Percentiles rank a stretch among this genome's conserved stretches.
phyloP scores from a whole-genome alignment of 2,329 filamentous ascomycete species.

The Juglanconis juglandina region DNA sequence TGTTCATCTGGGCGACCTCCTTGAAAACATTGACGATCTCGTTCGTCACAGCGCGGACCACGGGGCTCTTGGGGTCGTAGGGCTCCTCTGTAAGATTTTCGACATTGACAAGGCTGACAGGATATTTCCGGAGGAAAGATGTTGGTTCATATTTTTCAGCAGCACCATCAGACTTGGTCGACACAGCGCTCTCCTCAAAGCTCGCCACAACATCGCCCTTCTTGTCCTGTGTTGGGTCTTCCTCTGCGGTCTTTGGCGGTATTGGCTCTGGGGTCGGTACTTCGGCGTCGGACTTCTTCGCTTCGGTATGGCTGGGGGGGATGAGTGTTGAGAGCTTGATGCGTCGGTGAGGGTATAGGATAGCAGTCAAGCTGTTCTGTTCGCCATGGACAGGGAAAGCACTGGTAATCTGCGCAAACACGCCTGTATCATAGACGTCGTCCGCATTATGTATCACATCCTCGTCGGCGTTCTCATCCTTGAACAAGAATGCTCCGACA shows the following conservation, averaged over 20 bases:
- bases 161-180: conserved; percentile 50
- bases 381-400: conserved; percentile 89
- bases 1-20: conserved; percentile 90
- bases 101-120: conserved; percentile 91
- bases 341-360: conserved; percentile 91
- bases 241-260: conserved; percentile 50
- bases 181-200: conserved; percentile 79
- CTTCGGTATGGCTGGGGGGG: conserved; percentile 57
- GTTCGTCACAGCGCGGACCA: conserved; percentile 88
- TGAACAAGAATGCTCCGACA: conserved; percentile 93
- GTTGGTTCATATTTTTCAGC: conserved; percentile 75
- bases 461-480: conserved; percentile 90
- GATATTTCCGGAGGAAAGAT: conserved; percentile 84
- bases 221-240: conserved; percentile 58
- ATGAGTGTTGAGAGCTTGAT: conserved; percentile 86
- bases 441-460: conserved; percentile 87
- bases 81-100: conserved; percentile 88
- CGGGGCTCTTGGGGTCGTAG: conserved; percentile 82
- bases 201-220: conserved; percentile 94
- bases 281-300: conserved; percentile 51
- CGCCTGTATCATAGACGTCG: conserved; percentile 92
- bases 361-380: conserved; percentile 80
- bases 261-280: conserved; percentile 54
- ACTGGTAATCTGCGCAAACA: conserved; percentile 97
- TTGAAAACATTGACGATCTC: conserved; percentile 99